These are phyloP conservation scores for Beauveria rudraprayagi DNA, from an alignment of 2,329 filamentous ascomycete species.

Conservation along the genomic window DNA sequence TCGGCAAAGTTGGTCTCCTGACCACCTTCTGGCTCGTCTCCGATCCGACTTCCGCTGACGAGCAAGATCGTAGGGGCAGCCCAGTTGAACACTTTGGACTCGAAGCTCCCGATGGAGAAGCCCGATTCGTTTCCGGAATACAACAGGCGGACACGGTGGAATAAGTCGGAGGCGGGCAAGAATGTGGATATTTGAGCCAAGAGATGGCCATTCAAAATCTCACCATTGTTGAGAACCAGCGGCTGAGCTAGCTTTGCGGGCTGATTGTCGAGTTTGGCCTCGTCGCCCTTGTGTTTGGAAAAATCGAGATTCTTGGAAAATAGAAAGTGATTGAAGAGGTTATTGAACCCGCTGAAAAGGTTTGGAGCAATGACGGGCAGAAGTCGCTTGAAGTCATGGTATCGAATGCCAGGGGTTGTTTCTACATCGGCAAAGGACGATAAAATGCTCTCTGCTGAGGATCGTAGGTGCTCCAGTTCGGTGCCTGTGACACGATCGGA, in stretches of 20 bases:
- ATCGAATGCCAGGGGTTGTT: slow-evolving; percentile 54
- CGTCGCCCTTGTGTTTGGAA: slow-evolving; percentile 39
- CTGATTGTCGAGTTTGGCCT: slow-evolving; percentile 14
- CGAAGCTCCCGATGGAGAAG: slow-evolving; percentile 71
- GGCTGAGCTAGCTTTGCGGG: slow-evolving; percentile 33
- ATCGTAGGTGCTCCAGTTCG: slow-evolving; percentile 50
- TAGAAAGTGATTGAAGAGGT: slow-evolving; percentile 67
- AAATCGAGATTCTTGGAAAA: slow-evolving; percentile 66
- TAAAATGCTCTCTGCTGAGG: slow-evolving; percentile 56
- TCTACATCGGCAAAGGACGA: slow-evolving; percentile 59
- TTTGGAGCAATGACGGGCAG: slow-evolving; percentile 54
- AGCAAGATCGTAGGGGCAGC: slow-evolving; percentile 64
- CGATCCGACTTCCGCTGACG: slow-evolving; percentile 56
- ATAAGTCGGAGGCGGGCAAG: slow-evolving; percentile 55
- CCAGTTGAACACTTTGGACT: slow-evolving; percentile 71
- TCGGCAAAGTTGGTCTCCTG: slow-evolving; percentile 51
- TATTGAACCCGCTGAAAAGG: slow-evolving; percentile 58
- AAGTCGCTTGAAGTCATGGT: slow-evolving; percentile 51
- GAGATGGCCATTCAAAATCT: slow-evolving; percentile 57
- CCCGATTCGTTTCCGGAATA: slow-evolving; percentile 65
- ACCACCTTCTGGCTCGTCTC: slow-evolving; percentile 38
- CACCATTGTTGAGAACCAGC: slow-evolving; percentile 42
- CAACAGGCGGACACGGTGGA: slow-evolving; percentile 55
- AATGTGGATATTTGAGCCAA: slow-evolving; percentile 68
- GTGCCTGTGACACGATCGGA: slow-evolving; percentile 46